Percentiles rank a stretch among this genome's conserved stretches.
Conservation (phyloP, 2,329 filamentous ascomycete genomes). For the Cordyceps javanica region DNA sequence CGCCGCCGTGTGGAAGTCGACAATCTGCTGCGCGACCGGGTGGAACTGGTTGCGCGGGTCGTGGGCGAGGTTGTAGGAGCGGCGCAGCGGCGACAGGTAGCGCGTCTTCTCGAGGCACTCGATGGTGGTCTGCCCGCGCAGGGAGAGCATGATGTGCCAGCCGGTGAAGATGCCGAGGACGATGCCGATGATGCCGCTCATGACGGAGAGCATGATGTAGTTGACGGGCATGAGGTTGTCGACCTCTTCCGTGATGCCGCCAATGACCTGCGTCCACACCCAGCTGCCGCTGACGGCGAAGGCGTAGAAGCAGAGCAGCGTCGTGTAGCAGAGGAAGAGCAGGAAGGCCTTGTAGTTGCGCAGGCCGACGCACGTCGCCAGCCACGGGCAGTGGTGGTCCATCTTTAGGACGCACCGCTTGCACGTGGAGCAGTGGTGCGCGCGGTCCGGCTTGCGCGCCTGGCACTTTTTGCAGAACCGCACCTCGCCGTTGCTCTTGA, state of each 20-base stretch:
- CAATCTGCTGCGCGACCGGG: conserved; percentile 62
- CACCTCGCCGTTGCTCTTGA: conserved; percentile 81
- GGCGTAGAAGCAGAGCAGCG: conserved; percentile 74
- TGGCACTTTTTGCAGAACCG: conserved; percentile 98
- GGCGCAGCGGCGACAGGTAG: conserved; percentile 75
- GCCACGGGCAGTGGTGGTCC: conserved; percentile 99
- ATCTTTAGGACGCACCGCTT: conserved; percentile 94
- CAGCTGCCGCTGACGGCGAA: conserved; percentile 74
- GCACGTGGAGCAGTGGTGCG: conserved; percentile 96
- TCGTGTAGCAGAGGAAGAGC: conserved; percentile 85
- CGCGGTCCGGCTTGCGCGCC: conserved; percentile 86
- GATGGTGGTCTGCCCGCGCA: conserved; percentile 82
- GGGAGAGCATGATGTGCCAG: conserved; percentile 84
- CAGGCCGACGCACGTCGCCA: conserved; percentile 90
- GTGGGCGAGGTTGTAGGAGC: conserved; percentile 58
- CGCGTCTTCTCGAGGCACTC: conserved; percentile 94
- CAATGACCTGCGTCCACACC: conserved; percentile 79
- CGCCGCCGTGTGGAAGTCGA: conserved; percentile 76
- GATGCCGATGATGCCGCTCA: conserved; percentile 85
- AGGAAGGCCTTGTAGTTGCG: conserved; percentile 95
- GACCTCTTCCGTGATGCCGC: conserved; percentile 57
- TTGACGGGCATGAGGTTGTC: conserved; percentile 83
- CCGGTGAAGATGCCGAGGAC: conserved; percentile 83
- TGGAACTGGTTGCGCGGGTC: conserved; percentile 44
- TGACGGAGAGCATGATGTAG: conserved; percentile 78